These are phyloP conservation scores for Aspergillus hiratsukae DNA, from an alignment of 2,329 filamentous ascomycete species.

Conservation along the genomic window DNA sequence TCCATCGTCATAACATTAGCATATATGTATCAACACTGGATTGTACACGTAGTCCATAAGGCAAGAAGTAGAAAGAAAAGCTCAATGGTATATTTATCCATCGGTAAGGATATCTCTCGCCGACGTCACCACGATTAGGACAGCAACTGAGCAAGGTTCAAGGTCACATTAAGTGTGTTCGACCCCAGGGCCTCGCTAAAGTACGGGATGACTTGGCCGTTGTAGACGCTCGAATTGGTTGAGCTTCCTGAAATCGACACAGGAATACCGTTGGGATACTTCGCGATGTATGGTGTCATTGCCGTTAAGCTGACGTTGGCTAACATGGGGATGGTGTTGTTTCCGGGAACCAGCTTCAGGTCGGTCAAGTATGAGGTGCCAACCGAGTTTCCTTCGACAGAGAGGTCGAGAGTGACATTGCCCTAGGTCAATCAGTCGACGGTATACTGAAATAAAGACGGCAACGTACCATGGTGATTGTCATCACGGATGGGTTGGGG, in stretches of 20 bases:
- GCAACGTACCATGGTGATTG: conserved; percentile 45
- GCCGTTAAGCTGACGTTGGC: conserved; percentile 45
- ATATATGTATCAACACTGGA: not conserved
- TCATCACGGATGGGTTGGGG: conserved; percentile 58
- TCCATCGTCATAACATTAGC: not conserved
- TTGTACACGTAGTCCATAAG: not conserved
- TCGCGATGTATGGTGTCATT: conserved; percentile 29
- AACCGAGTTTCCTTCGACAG: conserved; percentile 44
- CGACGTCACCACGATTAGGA: not conserved
- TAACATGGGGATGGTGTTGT: conserved; percentile 50
- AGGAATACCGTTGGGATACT: conserved; percentile 47
- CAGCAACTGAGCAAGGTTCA: conserved; percentile 42
- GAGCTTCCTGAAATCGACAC: conserved; percentile 49
- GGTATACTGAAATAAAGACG: not conserved
- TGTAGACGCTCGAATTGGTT: conserved; percentile 45
- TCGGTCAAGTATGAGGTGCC: conserved; percentile 49
- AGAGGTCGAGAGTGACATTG: conserved; percentile 54
- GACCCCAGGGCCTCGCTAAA: conserved; percentile 49
- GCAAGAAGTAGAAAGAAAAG: conserved; percentile 4
- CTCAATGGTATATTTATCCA: not conserved
- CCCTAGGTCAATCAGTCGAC: conserved; percentile 32
- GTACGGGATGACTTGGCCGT: conserved; percentile 50
- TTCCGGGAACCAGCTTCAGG: conserved; percentile 51
- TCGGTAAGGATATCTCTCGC: not conserved
- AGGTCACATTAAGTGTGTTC: conserved; percentile 42